Evolutionary conservation across 176 grass and related monocot species (phyloP).

Genomic region (Musa itinerans): DNA sequence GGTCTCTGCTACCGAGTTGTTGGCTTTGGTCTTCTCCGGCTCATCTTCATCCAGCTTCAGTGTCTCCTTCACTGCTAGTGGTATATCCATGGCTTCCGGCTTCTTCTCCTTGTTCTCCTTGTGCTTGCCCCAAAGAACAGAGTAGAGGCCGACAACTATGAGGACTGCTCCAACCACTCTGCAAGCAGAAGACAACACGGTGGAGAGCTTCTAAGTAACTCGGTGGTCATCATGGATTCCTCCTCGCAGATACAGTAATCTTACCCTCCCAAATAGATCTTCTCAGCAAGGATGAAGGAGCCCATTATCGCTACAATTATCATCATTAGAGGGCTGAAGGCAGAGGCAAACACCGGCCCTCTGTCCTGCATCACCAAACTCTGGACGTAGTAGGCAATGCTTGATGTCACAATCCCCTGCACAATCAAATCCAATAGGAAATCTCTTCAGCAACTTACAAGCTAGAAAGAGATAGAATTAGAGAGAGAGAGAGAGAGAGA

Average conservation of each 20-base stretch:
- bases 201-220: no score
- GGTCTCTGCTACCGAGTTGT: slow-evolving; percentile 36
- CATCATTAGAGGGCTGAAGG: slow-evolving; percentile 99
- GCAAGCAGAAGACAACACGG: slow-evolving; percentile 13
- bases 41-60: slow-evolving; percentile 58
- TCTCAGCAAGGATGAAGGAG: slow-evolving; percentile 91
- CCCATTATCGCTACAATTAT: slow-evolving; percentile 97
- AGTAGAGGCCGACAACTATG: slow-evolving; percentile 82
- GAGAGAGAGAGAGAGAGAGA: slow-evolving; percentile 6
- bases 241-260: neutral
- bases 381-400: slow-evolving; percentile 99
- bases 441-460: neutral
- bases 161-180: slow-evolving; percentile 61
- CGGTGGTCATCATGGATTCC: no score
- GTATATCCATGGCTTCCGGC: slow-evolving; percentile 43
- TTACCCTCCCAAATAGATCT: slow-evolving; percentile 90
- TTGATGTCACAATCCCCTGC: slow-evolving; percentile 95
- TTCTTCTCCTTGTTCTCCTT: slow-evolving; percentile 71
- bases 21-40: slow-evolving; percentile 58
- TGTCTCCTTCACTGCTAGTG: slow-evolving; percentile 55
- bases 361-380: slow-evolving; percentile 69
- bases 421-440: neutral
- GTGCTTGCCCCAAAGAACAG: slow-evolving; percentile 93
- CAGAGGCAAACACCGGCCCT: slow-evolving; percentile 87
- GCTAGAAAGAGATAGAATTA: slow-evolving; percentile 19